A percentile compares a stretch with the other conserved stretches of the same genome.
phyloP scores from a whole-genome alignment of 257 asterid genomes.

The Solanum medicagineum region DNA sequence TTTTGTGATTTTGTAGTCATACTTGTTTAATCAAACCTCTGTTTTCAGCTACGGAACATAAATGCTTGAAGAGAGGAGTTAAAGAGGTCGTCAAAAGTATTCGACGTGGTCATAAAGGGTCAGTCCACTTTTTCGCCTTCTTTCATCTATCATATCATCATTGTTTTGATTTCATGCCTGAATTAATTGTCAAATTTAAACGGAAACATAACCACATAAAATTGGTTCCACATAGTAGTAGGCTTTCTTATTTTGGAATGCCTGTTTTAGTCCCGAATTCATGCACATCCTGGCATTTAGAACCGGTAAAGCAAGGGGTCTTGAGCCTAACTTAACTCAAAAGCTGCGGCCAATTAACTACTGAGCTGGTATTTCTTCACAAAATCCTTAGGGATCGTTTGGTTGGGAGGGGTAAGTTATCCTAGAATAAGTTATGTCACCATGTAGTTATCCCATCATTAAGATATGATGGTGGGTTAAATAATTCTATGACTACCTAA shows the following conservation, averaged over 20 bases:
- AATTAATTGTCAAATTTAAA: not conserved
- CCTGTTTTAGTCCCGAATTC: not conserved
- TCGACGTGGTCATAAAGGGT: constrained; percentile 97
- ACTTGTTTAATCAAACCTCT: not conserved
- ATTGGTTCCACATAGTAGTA: not conserved
- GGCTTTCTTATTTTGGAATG: not conserved
- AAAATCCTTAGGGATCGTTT: not conserved
- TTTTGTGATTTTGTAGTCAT: not conserved
- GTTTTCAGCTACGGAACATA: constrained; percentile 73
- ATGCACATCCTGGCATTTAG: not conserved
- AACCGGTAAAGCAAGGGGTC: not conserved
- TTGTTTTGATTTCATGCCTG: not conserved
- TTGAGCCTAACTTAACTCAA: not conserved
- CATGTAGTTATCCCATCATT: too few relatives aligned
- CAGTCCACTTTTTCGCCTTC: not conserved
- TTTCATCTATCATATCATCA: not conserved
- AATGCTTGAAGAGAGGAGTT: constrained; percentile 95
- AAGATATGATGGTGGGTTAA: too few relatives aligned
- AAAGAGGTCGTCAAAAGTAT: constrained; percentile 93
- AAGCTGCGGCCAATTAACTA: not conserved
- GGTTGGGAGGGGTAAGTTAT: too few relatives aligned
- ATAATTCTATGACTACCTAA: too few relatives aligned
- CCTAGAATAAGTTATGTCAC: too few relatives aligned
- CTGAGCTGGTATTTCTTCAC: not conserved
- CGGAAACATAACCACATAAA: too few relatives aligned